Percentiles rank a stretch among this genome's conserved stretches.
phyloP scores from a whole-genome alignment of 176 grass and related monocot species.

The Oryza brachyantha region DNA sequence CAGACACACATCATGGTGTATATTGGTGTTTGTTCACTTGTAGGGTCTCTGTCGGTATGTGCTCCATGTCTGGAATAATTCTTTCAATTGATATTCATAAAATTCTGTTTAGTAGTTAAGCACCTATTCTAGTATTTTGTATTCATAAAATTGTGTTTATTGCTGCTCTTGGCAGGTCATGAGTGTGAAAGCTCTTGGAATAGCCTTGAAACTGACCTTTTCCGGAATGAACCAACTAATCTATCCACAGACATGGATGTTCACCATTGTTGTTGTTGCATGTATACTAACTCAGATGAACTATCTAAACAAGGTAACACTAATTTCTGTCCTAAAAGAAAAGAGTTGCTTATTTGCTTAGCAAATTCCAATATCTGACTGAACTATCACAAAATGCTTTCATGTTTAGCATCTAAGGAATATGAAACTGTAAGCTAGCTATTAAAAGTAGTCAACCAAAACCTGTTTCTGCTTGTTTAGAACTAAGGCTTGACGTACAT shows the following conservation, averaged over 20 bases:
- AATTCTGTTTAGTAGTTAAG: neutral
- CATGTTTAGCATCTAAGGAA: neutral
- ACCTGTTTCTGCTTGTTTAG: neutral
- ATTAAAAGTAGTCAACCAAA: neutral
- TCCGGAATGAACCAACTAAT: slow-evolving; percentile 88
- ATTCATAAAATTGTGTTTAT: neutral
- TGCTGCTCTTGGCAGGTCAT: slow-evolving; percentile 70
- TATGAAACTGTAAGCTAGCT: neutral
- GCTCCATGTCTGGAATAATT: slow-evolving; percentile 12
- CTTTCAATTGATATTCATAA: neutral
- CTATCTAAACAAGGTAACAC: slow-evolving; percentile 94
- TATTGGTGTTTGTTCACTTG: slow-evolving; percentile 94
- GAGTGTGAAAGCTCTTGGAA: slow-evolving; percentile 98
- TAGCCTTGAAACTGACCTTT: slow-evolving; percentile 95
- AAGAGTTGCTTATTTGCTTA: neutral
- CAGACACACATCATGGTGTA: slow-evolving; percentile 98
- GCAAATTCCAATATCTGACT: neutral
- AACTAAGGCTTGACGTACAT: neutral
- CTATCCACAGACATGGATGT: slow-evolving; percentile 93
- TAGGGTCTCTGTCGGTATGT: slow-evolving; percentile 90
- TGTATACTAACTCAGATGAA: slow-evolving; percentile 94
- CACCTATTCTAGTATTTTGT: neutral
- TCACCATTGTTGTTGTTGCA: slow-evolving; percentile 73
- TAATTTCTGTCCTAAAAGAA: neutral
- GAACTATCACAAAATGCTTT: neutral